Conservation (phyloP, 768 basidiomycete species). For the Pisolithus albus region DNA sequence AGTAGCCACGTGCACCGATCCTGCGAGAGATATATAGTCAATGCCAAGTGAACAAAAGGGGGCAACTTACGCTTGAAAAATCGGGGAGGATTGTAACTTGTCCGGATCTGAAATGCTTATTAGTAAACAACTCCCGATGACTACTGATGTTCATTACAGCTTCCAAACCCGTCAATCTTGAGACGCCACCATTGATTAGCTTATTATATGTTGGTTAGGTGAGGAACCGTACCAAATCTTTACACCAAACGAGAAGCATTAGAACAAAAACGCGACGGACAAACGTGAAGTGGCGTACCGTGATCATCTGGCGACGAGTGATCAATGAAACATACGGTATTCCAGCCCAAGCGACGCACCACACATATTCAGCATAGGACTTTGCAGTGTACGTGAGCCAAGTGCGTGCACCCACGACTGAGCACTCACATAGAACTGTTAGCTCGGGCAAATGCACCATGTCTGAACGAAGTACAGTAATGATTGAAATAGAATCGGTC, state of each 20-base stretch:
- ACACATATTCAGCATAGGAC: conserved; percentile 85
- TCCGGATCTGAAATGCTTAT: conserved; percentile 58
- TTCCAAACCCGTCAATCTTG: conserved; percentile 79
- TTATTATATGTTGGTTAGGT: neutral
- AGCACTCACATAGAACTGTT: conserved; percentile 78
- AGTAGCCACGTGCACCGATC: conserved; percentile 81
- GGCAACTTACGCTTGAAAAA: conserved; percentile 59
- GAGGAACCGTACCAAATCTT: conserved; percentile 40
- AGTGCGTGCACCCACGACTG: neutral
- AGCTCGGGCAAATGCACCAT: conserved; percentile 84
- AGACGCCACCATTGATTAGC: neutral
- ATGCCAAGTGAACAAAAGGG: neutral
- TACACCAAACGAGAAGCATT: conserved; percentile 12
- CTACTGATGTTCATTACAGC: conserved; percentile 45
- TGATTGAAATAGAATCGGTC: conserved; percentile 90
- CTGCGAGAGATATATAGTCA: conserved; percentile 27
- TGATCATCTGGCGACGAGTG: conserved; percentile 57
- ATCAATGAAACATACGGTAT: neutral
- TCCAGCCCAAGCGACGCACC: conserved; percentile 36
- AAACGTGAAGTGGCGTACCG: conserved; percentile 37
- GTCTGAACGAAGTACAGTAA: conserved; percentile 81
- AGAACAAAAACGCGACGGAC: conserved; percentile 1
- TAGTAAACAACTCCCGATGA: neutral
- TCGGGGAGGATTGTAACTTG: conserved; percentile 61
- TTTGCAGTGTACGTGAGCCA: conserved; percentile 21